Evolutionary conservation across 306 rosid genomes (phyloP).

Genomic region (Sesbania bispinosa): DNA sequence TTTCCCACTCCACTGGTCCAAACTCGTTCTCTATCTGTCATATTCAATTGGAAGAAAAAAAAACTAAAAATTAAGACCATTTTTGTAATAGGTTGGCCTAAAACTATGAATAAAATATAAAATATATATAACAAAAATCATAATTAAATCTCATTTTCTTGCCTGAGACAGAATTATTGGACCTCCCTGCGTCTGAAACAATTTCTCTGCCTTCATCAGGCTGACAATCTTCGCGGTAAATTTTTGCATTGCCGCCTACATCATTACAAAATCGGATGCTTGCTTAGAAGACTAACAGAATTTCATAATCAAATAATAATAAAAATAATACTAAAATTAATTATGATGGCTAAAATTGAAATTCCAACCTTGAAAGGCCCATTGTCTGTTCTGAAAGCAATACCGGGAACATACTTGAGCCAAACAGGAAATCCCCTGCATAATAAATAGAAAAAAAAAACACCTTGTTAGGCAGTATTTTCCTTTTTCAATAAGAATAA

Average conservation of each 20-base stretch:
- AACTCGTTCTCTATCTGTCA: constrained; percentile 89
- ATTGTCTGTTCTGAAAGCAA: constrained; percentile 86
- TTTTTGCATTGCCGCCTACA: constrained; percentile 84
- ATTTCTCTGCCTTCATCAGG: constrained; percentile 76
- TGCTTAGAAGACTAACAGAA: not conserved
- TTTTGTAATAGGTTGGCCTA: not conserved
- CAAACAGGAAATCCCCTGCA: constrained; percentile 96
- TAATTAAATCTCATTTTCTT: not conserved
- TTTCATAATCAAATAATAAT: not conserved
- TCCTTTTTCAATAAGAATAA: not conserved
- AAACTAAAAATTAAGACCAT: not conserved
- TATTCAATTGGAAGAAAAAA: not conserved
- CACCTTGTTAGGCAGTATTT: not conserved
- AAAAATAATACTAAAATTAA: not conserved
- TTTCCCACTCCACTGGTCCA: constrained; percentile 92
- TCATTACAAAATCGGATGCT: not conserved
- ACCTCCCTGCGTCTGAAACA: constrained; percentile 91
- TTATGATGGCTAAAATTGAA: not conserved
- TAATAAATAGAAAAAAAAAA: constrained; percentile 27
- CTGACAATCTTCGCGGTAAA: constrained; percentile 76
- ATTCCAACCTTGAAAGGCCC: constrained; percentile 77
- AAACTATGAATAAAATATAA: not conserved
- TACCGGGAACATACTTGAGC: constrained; percentile 87
- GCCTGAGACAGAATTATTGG: constrained; percentile 94
- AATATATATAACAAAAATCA: not conserved